Evolutionary conservation across 2,329 filamentous ascomycete species (phyloP), one percentile per base, ranked within the genome.

Genomic region (Cryphonectria naterciae): DNA sequence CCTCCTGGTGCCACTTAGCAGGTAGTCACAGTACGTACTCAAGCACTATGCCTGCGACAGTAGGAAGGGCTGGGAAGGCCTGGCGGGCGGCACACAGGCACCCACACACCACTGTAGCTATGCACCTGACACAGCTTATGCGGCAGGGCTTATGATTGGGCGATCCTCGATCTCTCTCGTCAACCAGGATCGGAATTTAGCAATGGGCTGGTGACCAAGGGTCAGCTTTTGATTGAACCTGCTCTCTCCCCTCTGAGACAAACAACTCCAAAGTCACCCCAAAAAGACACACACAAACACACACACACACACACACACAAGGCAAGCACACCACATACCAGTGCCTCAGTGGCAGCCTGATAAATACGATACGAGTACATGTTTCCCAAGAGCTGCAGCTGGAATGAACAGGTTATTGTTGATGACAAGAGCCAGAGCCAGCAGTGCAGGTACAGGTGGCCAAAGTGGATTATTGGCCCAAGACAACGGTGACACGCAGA

Each of bases 81-180:
- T 39, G 37, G 37, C 37, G 37, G 37, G 37, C 37, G 37, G 8
- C 37, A 46, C 4, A 22, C 43, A 46, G 4, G 2, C 5, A 49
- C 46, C 7, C n/a, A 2, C 46, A 32, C 54, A 58, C 58, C 58
- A 61, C 35, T 39, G 58, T 35, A 61, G 46, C 58, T 32, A 28
- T 39, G 58, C 58, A 61, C 58, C 58, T 61, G 58, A 61, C 58
- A 39, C 58, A 22, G 35, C 58, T 61, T 22, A 39, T 39, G 58
- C 58, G 22, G 58, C 58, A 39, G 35, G 19, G 32, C 35, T 39
- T 1, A 32, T 11, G 58, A 60, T n/a, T 46, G 39, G 58, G 58
- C 32, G 58, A 61, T 61, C 58, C 58, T 61, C 35, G 19, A 61
- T 61, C 58, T n/a, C 46, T 49, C 58, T 37, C 17, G 58, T 32